Evolutionary conservation across 78 protist species (phyloP).

Genomic region (Bodo saltans): DNA sequence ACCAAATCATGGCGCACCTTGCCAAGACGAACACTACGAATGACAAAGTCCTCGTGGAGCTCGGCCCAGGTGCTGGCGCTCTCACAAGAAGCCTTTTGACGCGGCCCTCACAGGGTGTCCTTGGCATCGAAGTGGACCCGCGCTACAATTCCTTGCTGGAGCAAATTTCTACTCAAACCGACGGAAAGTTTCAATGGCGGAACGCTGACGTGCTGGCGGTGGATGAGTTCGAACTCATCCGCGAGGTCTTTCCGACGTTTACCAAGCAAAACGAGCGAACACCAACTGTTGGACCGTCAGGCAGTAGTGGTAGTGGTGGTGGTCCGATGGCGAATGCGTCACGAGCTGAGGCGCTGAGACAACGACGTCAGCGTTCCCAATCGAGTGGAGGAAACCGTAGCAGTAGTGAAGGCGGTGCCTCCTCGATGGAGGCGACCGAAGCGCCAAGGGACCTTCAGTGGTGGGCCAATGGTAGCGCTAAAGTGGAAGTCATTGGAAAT

Average conservation of each 20-base stretch:
- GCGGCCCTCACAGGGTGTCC: background rate
- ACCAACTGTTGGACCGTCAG: no score
- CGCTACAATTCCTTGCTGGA: background rate
- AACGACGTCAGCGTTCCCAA: no score
- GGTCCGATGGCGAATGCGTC: background rate
- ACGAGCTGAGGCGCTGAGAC: background rate
- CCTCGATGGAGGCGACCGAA: background rate
- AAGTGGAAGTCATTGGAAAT: background rate
- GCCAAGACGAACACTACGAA: background rate
- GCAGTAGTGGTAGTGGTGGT: no score
- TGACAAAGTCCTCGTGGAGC: background rate
- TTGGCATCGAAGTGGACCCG: background rate
- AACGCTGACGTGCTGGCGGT: background rate
- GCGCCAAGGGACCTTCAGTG: background rate
- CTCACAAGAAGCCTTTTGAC: background rate
- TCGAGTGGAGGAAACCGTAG: no score
- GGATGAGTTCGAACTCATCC: background rate
- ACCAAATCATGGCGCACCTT: background rate
- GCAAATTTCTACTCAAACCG: background rate
- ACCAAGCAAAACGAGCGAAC: background rate
- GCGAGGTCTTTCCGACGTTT: background rate
- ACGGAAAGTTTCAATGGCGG: background rate
- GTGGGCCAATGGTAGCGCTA: background rate
- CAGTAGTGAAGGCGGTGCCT: background rate
- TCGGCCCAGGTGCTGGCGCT: background rate